Base-by-base conservation (phyloP, 805 yeast species). In the Saccharomycopsis sp. region DNA sequence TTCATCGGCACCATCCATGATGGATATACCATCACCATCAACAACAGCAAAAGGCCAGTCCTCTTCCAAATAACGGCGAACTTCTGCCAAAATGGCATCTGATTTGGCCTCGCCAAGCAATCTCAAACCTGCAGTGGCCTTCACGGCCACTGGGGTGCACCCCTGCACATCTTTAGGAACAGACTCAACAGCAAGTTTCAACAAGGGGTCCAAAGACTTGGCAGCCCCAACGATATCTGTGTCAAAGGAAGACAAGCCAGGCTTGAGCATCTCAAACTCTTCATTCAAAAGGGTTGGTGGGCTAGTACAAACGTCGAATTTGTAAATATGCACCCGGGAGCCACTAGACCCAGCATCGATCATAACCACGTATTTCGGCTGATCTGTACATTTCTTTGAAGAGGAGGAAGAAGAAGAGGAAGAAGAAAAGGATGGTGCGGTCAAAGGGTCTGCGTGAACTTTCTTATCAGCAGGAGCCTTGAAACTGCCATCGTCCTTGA, bases 291-390 rank as follows among this genome's bases (percentile, higher is more conserved):
- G 76, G 44, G 65, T 69, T 33, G 99, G 97, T 42, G 95, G 89
- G 29, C 82, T 74, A 36, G 68, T 68, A 57, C 97, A 88, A 42
- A 85, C 77, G 64, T 86, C 84, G 64, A 92, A 92, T 53, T 82
- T 77, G 63, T 94, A 92, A 36, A 92, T 80, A 61, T 94, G 99
- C 30, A 92, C 83, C 60, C 98, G 78, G 12, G 96, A 87, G 23
- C 98, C 98, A 12, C 95, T 81, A 1, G 97, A 88, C 6, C 98
- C 99, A 5, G 98, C 98, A 65, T 92, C 99, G 42, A 92, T 68
- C 96, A 92, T 87, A 18, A 92, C 73, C 22, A 88, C 96, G 52
- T 71, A 89, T 55, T 82, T 81, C 26, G 73, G 62, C 20, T 73
- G 33, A 9, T 13, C 22, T 15, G 19, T n/a, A 18, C 36, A 30